Evolutionary conservation across 2,329 filamentous ascomycete genomes (phyloP), one percentile per base, ranked within the genome.

Genomic region (Neonectria faginata): DNA sequence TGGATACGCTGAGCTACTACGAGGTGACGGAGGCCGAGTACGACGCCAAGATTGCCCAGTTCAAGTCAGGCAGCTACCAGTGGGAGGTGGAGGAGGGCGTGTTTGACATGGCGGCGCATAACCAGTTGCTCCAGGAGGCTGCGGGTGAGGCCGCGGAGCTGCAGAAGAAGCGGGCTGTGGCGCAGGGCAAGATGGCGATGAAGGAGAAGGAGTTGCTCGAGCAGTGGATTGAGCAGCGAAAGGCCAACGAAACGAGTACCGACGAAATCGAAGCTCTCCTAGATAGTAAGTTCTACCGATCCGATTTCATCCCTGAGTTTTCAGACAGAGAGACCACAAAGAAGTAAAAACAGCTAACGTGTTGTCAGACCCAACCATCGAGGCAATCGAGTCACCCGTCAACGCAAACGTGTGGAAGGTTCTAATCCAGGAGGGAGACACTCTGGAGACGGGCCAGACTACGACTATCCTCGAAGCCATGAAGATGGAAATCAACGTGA

Each of bases 321-420:
- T 9, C 29, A 41, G 8, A 11, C 39, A 42, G n/a, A 3, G 5
- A 39, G 39, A 42, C 6, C 18, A 8, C n/a, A 3, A n/a, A 4
- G n/a, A 11, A 20, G 3, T 8, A 42, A 18, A 2, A 4, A 20
- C 2, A 4, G 22, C 62, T 64, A 58, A 73, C 2, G 66, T 39
- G 14, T 77, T 27, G 3, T 16, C 14, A 60, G 64, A 57, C 22
- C 48, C 61, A 2, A 52, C 25, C 18, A 59, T 62, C 31, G 57
- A 64, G 8, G 62, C 52, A 6, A 47, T 66, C 16, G 64, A 66
- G 27, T 60, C 64, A 1, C 64, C 64, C 1, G 61, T 66, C 14
- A 59, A 66, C 77, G 85, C 85, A 7, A 87, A 84, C 60, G 81
- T 87, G 0, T 88, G 85, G 84, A 87, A 87, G 64, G 76, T 87